A percentile compares a stretch with the other conserved stretches of the same genome.
phyloP scores from a whole-genome alignment of 2,329 filamentous ascomycete genomes.

The Trichoderma gracile region DNA sequence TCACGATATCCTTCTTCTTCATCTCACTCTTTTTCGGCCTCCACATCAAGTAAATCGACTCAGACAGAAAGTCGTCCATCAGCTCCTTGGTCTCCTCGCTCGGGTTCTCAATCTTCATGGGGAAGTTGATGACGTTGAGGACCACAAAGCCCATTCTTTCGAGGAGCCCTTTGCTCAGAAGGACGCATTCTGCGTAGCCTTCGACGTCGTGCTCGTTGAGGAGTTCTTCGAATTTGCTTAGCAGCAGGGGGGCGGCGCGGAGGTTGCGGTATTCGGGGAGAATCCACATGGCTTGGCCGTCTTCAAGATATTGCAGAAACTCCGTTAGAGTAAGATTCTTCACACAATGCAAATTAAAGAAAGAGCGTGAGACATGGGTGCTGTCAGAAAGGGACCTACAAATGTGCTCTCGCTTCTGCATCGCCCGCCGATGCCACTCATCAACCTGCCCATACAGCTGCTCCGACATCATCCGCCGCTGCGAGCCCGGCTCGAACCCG shows the following conservation, averaged over 20 bases:
- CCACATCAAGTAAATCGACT: constrained; percentile 2
- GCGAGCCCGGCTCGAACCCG: not conserved
- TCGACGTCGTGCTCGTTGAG: not conserved
- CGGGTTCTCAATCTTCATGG: not conserved
- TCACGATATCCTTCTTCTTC: not conserved
- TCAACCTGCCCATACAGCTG: constrained; percentile 8
- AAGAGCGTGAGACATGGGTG: too few relatives aligned
- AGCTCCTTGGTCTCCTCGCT: not conserved
- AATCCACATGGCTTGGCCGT: not conserved
- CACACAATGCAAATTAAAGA: too few relatives aligned
- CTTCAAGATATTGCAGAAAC: not conserved
- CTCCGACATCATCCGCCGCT: constrained; percentile 1
- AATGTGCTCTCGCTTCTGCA: not conserved
- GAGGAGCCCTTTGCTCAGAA: not conserved
- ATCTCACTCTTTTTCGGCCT: constrained; percentile 1
- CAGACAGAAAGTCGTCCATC: not conserved
- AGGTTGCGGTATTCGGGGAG: not conserved
- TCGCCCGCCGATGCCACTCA: not conserved
- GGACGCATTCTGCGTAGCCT: not conserved
- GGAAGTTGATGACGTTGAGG: not conserved
- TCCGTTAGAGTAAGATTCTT: not conserved
- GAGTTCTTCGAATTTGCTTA: not conserved
- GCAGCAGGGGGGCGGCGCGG: not conserved
- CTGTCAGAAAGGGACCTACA: not conserved
- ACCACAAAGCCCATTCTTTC: not conserved